Evolutionary conservation across 2,329 filamentous ascomycete species (phyloP), one percentile per base, ranked within the genome.

Genomic region (Colletotrichum navitas): DNA sequence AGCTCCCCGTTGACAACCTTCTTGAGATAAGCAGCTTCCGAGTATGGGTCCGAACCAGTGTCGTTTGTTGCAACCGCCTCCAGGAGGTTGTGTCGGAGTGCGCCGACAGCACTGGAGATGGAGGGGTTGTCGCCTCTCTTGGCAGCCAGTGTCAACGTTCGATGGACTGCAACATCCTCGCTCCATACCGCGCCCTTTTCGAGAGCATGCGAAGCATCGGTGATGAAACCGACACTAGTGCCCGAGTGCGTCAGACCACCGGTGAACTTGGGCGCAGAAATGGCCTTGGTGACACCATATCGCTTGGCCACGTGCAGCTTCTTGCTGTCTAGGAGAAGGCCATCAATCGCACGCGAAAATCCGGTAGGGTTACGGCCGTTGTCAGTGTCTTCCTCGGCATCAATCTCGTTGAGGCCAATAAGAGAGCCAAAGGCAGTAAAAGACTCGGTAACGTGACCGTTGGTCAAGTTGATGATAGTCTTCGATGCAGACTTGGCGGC

Each of bases 351-450:
- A n/a, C n/a, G n/a, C n/a, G n/a, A n/a, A n/a, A 92, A 91, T 5
- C 82, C 77, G 0, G 82, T 78, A 0, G 80, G 78, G 68, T 81
- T 83, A 2, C 78, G 77, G 2, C 88, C 88, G 71, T 89, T 88
- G 73, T 88, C 87, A 0, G 85, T 88, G 56, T 81, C 80, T 10
- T 81, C 77, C 73, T 92, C 91, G 5, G 84, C 84, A 68, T 88
- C 86, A 64, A 93, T 92, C 64, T 89, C 90, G 73, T 87, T 87
- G 8, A 93, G 84, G 0, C 91, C 91, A 0, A 93, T 80, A 1
- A 82, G 82, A 5, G 89, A 87, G 1, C 87, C 90, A 39, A 92
- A 88, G 1, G 87, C 88, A 3, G 88, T 90, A 72, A 92, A 86
- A 0, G 89, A 83, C 7, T 86, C 83, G 7, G 87, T 86, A n/a